Evolutionary conservation across 2,329 filamentous ascomycete genomes (phyloP).

Genomic region (Alternaria sp.): DNA sequence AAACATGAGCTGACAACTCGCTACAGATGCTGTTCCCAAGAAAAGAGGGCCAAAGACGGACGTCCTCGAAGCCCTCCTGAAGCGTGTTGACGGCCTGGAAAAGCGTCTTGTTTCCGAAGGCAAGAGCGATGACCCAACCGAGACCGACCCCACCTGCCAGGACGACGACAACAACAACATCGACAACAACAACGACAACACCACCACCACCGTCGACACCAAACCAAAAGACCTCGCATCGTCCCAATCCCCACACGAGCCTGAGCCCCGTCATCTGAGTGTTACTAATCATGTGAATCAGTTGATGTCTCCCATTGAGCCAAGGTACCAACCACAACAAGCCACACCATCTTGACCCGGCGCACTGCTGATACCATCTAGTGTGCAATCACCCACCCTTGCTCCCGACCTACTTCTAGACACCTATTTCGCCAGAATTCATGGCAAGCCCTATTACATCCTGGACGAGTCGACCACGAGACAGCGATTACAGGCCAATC

Average conservation of each 20-base stretch:
- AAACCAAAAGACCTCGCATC: conserved; percentile 30
- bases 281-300: conserved; percentile 40
- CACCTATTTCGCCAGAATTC: conserved; percentile 79
- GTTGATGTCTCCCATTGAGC: conserved; percentile 51
- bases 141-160: conserved; percentile 34
- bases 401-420: conserved; percentile 73
- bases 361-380: conserved; percentile 31
- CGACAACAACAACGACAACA: conserved; percentile 7
- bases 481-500: conserved; percentile 73
- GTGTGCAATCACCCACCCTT: conserved; percentile 56
- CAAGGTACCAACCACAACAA: conserved; percentile 39
- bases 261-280: conserved; percentile 34
- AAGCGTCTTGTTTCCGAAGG: conserved; percentile 72
- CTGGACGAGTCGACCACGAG: conserved; percentile 79
- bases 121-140: conserved; percentile 55
- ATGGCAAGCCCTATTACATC: conserved; percentile 83
- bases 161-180: conserved; percentile 17
- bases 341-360: conserved; percentile 16
- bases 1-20: conserved; percentile 25
- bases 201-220: conserved; percentile 30
- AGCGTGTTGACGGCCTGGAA: conserved; percentile 85
- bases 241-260: conserved; percentile 35
- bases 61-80: conserved; percentile 82
- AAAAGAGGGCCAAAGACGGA: conserved; percentile 91
- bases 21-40: conserved; percentile 82